Base-by-base conservation (phyloP, 768 basidiomycete species). In the Hypholoma fasciculare region DNA sequence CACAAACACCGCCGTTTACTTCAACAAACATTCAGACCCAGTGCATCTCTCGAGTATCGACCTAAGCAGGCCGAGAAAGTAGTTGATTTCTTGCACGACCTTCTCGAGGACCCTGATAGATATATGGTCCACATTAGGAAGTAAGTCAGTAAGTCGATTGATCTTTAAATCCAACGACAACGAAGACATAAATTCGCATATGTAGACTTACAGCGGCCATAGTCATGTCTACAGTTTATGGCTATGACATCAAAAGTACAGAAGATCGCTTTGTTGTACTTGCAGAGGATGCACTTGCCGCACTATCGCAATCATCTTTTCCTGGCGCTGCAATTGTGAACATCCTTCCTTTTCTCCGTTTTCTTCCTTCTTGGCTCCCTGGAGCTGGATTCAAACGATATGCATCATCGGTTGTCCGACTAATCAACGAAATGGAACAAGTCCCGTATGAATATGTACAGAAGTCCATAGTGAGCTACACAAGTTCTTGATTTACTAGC, bases 1-100 rank as follows among this genome's bases (percentile, higher is more conserved):
- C 65, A 69, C 30, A 43, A 55, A 14, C 67, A 72, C 42, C 62
- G 72, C 23, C 61, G 65, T 16, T 40, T 72, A 4, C 63, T 70
- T 17, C 69, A 74, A 23, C 65, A 71, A 46, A 52, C 58, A 7
- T 72, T 70, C 55, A 63, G 57, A 14, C 66, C 63, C 7, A 59
- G 64, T 11, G 53, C 63, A 3, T 44, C 69, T 14, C 34, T 38
- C 6, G 47, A 51, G n/a, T 69, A 69, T 42, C 63, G 62, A 16
- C 65, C 69, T 0, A 58, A 64, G 11, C 69, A 73, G 27, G 57
- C 59, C 8, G 51, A 57, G 26, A 68, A 71, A 49, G 61, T 67
- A 1, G 52, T 67, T 43, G 58, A 65, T 8, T n/a, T 65, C 23
- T 51, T 65, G 1, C 44, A 51, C 20, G 16, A 49, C 47, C 40